Evolutionary conservation across 768 basidiomycete species (phyloP), one percentile per base, ranked within the genome.

Genomic region (Ramaria rubella): DNA sequence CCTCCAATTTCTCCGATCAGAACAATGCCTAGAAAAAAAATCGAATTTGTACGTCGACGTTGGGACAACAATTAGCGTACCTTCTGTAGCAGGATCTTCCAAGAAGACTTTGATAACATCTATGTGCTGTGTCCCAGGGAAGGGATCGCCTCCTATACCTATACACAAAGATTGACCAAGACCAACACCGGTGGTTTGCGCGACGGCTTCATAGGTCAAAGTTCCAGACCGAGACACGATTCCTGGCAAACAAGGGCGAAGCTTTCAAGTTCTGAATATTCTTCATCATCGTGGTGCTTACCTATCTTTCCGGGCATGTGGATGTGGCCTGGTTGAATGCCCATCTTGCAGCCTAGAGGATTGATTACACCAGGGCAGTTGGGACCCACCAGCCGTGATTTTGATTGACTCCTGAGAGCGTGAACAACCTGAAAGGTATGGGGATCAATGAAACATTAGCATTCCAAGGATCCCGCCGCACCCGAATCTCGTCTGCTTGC

Each of bases 311-410:
- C 96, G 55, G 95, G 94, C 63, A 72, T 91, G 76, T 98, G 96
- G 64, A 99, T 97, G 69, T 96, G 93, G 26, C 94, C 96, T 12
- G 96, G 96, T 66, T 91, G 89, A 67, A 99, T 99, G 58, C 96
- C 96, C 85, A 99, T 97, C 78, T 98, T 98, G 79, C 96, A 99
- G 21, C 95, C 95, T 38, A 87, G 77, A 17, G 95, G 94, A 67
- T 95, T 94, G 67, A 98, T 97, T 65, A 99, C 86, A 68, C 96
- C 96, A 1, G 96, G 96, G 73, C 96, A 99, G 73, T 99, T 99
- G 38, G 96, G 96, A 19, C 96, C 96, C 49, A 99, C 91, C 63
- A 99, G 87, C 64, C 96, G 87, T 59, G 92, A 94, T 65, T 87
- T 91, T 52, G 86, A 93, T 72, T 99, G 96, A 67, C 83, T 85